Percentiles rank a stretch among this genome's conserved stretches.
Evolutionary conservation across 2,329 filamentous ascomycete species (phyloP).

Genomic region (Botrytis fabae): DNA sequence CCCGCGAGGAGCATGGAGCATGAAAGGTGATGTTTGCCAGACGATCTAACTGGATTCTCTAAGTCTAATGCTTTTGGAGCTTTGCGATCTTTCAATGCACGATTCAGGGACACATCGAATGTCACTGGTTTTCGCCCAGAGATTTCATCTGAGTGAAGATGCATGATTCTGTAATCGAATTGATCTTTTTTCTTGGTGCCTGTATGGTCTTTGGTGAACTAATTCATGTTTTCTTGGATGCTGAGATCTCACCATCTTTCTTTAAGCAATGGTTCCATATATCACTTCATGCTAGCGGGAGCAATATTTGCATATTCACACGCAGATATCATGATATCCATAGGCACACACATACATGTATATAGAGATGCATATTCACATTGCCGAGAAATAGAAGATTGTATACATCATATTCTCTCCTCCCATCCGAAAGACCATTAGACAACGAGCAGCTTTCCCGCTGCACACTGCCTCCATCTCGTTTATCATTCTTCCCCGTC

Average conservation of each 20-base stretch:
- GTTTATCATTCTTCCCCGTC: background rate
- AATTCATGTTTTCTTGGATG: too few relatives aligned
- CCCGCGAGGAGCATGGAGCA: background rate
- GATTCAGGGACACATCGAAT: conserved; percentile 2
- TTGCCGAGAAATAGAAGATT: background rate
- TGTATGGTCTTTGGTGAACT: background rate
- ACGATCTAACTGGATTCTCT: background rate
- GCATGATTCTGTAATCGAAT: background rate
- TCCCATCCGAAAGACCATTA: background rate
- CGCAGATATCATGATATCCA: too few relatives aligned
- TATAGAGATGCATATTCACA: background rate
- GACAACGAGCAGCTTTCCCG: background rate
- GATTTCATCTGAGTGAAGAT: background rate
- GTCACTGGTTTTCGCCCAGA: conserved; percentile 2
- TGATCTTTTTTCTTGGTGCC: background rate
- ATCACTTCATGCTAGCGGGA: background rate
- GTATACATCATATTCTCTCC: background rate
- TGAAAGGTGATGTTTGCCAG: background rate
- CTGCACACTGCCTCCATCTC: background rate
- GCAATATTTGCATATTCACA: background rate
- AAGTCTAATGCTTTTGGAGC: background rate
- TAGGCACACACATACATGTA: background rate
- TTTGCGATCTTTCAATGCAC: background rate
- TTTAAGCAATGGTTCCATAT: background rate
- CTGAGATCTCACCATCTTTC: background rate